phyloP scores from a whole-genome alignment of 305 asterid species.

The Fraxinus greggii region DNA sequence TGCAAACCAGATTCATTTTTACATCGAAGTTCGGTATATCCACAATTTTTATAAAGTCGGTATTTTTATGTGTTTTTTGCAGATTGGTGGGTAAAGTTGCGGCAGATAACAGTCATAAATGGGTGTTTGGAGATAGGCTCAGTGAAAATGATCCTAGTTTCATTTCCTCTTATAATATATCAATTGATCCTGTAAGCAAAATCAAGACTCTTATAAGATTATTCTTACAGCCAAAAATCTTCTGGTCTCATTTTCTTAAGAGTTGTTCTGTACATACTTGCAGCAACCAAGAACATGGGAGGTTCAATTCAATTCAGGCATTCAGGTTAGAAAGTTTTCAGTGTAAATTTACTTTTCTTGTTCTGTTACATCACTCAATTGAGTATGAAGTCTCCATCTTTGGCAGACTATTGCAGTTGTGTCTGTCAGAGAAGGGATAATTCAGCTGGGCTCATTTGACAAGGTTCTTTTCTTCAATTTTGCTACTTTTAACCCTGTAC shows the following conservation, averaged over 20 bases:
- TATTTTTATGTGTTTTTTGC: conserved; percentile 1
- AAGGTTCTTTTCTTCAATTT: conserved; percentile 38
- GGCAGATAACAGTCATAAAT: conserved; percentile 75
- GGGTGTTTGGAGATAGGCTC: conserved; percentile 65
- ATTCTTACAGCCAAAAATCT: not conserved
- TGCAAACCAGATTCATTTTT: not conserved
- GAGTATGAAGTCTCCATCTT: conserved; percentile 9
- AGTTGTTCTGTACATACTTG: not conserved
- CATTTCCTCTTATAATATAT: conserved; percentile 65
- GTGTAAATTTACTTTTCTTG: not conserved
- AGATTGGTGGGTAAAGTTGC: conserved; percentile 89
- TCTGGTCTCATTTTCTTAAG: conserved; percentile 8
- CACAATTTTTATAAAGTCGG: not conserved
- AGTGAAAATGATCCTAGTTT: conserved; percentile 54
- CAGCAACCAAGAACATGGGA: conserved; percentile 94
- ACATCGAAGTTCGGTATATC: not conserved
- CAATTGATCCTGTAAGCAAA: conserved; percentile 63
- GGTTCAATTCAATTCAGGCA: conserved; percentile 78
- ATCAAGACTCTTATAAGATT: not conserved
- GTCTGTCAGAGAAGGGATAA: conserved; percentile 71
- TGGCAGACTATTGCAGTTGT: conserved; percentile 74
- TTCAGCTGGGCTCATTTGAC: conserved; percentile 78
- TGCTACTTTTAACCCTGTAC: too few relatives aligned
- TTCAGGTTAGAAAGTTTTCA: conserved; percentile 46
- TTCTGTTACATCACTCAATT: conserved; percentile 10